Percentiles rank a stretch among this genome's conserved stretches.
phyloP scores from a whole-genome alignment of 2,329 filamentous ascomycete genomes.

The Fusarium setosum region DNA sequence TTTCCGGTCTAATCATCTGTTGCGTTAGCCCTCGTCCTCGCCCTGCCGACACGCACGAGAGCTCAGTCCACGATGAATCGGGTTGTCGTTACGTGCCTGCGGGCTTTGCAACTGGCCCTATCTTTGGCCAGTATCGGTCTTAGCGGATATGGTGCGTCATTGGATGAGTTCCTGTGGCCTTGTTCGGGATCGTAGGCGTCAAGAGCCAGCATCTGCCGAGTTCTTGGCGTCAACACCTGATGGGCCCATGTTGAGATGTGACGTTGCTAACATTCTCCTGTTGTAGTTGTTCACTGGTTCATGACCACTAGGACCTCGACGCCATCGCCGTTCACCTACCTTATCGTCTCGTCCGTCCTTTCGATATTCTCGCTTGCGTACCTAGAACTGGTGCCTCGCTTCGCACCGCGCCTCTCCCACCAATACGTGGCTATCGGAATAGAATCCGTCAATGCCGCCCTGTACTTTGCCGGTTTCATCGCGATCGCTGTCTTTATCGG shows the following conservation, averaged over 20 bases:
- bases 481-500: constrained; percentile 68
- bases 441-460: constrained; percentile 63
- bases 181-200: neutral
- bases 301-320: constrained; percentile 63
- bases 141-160: constrained; percentile 38
- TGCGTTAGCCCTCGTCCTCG: neutral
- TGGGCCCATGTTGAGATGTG: constrained; percentile 1
- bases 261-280: constrained; percentile 10
- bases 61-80: constrained; percentile 34
- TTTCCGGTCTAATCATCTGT: neutral
- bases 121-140: constrained; percentile 39
- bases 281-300: constrained; percentile 70
- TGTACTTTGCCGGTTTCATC: constrained; percentile 71
- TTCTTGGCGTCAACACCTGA: neutral
- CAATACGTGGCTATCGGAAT: constrained; percentile 61
- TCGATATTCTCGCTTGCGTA: constrained; percentile 66
- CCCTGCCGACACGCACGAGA: constrained; percentile 2
- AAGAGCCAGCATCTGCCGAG: neutral
- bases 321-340: constrained; percentile 68
- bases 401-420: constrained; percentile 57
- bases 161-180: neutral
- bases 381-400: constrained; percentile 62
- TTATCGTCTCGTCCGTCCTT: constrained; percentile 65
- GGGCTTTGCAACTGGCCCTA: constrained; percentile 38
- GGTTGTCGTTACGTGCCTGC: constrained; percentile 29